These are phyloP conservation scores for Paraconiothyrium sp. DNA, from an alignment of 2,329 filamentous ascomycete species.

Conservation along the genomic window DNA sequence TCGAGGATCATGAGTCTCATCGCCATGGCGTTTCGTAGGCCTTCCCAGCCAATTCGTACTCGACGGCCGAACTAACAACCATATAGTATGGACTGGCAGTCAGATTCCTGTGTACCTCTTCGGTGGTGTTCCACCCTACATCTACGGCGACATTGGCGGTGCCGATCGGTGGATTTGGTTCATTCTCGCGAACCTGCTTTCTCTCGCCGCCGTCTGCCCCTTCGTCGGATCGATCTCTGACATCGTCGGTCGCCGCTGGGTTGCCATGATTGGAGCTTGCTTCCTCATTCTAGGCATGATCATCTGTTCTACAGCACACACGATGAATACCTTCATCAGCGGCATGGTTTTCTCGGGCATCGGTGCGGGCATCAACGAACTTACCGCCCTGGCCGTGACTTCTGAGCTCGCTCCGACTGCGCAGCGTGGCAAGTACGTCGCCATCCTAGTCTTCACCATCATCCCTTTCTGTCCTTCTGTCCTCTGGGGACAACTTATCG, in stretches of 20 bases:
- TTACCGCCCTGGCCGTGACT: conserved; percentile 68
- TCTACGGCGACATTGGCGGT: conserved; percentile 70
- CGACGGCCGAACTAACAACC: neutral
- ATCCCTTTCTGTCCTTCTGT: conserved; percentile 70
- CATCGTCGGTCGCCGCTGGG: conserved; percentile 44
- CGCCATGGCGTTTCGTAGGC: neutral
- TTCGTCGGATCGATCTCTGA: conserved; percentile 66
- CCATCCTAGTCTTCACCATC: conserved; percentile 68
- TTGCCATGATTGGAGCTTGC: conserved; percentile 41
- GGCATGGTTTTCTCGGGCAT: conserved; percentile 62
- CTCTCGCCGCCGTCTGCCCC: conserved; percentile 65
- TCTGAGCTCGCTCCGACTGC: conserved; percentile 70
- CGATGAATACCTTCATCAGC: conserved; percentile 45
- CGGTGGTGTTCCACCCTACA: conserved; percentile 56
- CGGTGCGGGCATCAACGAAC: conserved; percentile 73
- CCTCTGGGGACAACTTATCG: conserved; percentile 68
- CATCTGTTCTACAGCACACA: conserved; percentile 38
- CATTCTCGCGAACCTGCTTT: conserved; percentile 61
- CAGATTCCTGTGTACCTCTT: conserved; percentile 60
- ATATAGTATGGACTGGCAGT: neutral
- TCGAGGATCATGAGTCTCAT: neutral
- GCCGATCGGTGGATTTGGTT: conserved; percentile 69
- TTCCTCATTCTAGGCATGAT: conserved; percentile 51
- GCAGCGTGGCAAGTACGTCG: conserved; percentile 71
- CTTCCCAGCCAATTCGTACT: too few relatives aligned